A percentile compares a stretch with the other conserved stretches of the same genome.
Evolutionary conservation across 2,329 filamentous ascomycete species (phyloP).

Genomic region (Dactylellina cionopaga): DNA sequence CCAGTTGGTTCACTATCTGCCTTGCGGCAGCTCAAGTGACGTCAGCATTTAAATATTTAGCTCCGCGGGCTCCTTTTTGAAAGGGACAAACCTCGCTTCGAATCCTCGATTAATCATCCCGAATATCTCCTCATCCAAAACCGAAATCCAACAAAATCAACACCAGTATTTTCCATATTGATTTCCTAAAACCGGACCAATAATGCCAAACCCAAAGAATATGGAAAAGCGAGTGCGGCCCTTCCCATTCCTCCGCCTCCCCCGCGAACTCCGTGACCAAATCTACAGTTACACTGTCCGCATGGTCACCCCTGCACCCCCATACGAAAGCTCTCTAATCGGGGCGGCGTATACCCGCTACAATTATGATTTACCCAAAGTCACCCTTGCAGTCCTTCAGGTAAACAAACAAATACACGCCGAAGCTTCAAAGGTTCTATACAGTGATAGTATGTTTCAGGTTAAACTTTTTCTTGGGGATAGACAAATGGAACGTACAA

Average conservation of each 20-base stretch:
- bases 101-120: too few relatives aligned
- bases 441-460: constrained; percentile 7
- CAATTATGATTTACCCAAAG: neutral
- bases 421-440: constrained; percentile 11
- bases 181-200: too few relatives aligned
- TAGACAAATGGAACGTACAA: constrained; percentile 16
- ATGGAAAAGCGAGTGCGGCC: too few relatives aligned
- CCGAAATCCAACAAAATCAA: too few relatives aligned
- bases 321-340: neutral
- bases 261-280: constrained; percentile 38
- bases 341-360: neutral
- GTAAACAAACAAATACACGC: constrained; percentile 32
- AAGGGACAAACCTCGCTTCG: too few relatives aligned
- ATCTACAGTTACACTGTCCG: constrained; percentile 21
- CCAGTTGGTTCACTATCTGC: too few relatives aligned
- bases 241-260: constrained; percentile 37
- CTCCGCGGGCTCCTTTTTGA: too few relatives aligned
- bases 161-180: too few relatives aligned
- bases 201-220: too few relatives aligned
- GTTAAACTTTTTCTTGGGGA: neutral
- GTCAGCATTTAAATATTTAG: too few relatives aligned
- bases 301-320: neutral
- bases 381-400: constrained; percentile 7
- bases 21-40: too few relatives aligned
- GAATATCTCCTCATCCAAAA: too few relatives aligned